Evolutionary conservation across 805 yeast genomes (phyloP).

Genomic region (Starmerella gropengiesseri): DNA sequence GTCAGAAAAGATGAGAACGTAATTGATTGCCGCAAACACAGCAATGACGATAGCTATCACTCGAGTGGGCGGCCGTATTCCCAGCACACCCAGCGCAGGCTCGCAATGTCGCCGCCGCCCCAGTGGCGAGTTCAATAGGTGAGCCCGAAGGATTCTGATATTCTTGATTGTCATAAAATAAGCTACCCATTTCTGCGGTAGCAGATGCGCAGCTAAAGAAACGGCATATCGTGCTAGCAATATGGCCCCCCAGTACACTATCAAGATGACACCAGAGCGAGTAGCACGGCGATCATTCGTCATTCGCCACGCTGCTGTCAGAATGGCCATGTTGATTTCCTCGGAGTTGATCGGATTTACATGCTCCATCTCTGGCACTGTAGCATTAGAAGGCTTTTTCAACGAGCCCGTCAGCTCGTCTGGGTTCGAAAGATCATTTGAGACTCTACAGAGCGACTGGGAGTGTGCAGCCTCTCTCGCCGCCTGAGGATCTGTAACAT

Average conservation of each 20-base stretch:
- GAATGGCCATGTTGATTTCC: conserved; percentile 11
- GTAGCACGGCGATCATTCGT: conserved; percentile 9
- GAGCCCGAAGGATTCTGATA: conserved; percentile 6
- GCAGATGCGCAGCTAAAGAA: neutral
- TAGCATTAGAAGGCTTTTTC: neutral
- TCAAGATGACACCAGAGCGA: conserved; percentile 14
- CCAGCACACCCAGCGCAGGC: conserved; percentile 5
- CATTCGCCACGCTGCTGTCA: conserved; percentile 16
- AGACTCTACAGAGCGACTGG: conserved; percentile 5
- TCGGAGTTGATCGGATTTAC: conserved; percentile 7
- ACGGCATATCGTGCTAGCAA: conserved; percentile 3
- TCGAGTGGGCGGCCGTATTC: conserved; percentile 29
- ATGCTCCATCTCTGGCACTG: conserved; percentile 3
- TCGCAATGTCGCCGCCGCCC: conserved; percentile 8
- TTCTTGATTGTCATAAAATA: neutral
- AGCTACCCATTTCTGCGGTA: neutral
- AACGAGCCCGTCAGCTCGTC: neutral
- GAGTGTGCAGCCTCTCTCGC: conserved; percentile 6
- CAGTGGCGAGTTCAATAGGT: conserved; percentile 10
- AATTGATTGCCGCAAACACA: conserved; percentile 28
- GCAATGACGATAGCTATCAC: conserved; percentile 29
- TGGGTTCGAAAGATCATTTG: neutral
- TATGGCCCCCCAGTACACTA: conserved; percentile 13
- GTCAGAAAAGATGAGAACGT: conserved; percentile 23
- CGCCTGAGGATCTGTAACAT: conserved; percentile 10